Evolutionary conservation across 1,139 yeast genomes (phyloP), one percentile per base, ranked within the genome.

Genomic region (Taphrina flavorubra): DNA sequence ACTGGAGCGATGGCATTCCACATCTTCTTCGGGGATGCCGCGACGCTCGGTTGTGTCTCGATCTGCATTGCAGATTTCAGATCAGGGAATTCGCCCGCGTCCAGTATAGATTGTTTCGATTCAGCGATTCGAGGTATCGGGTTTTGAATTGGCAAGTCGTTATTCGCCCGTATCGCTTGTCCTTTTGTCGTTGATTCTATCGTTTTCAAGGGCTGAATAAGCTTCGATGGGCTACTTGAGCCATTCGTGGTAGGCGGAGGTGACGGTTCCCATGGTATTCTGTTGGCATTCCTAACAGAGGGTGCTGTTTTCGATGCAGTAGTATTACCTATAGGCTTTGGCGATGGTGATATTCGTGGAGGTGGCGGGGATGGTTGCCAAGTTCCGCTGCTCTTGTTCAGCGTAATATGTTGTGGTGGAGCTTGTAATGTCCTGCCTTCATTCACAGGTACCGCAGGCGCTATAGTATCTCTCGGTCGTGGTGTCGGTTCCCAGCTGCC

Each of bases 331-430:
- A n/a, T 13, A 11, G 47, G 56, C 25, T 53, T 53, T 25, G 67
- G 67, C 2, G 67, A 63, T 11, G 61, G 67, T 8, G 67, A 53
- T 5, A 42, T 16, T 20, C 53, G 55, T 7, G 67, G 67, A 14
- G 67, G 67, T 8, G 67, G 67, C 6, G 67, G 67, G 11, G 67
- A 63, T 8, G 67, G 67, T 37, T 63, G 61, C 67, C 67, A 63
- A 10, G 55, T 63, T 10, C 67, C 61, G 34, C 61, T 63, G 34
- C 67, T 44, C 39, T 63, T 63, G 40, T 51, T 40, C 16, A 47
- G 36, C 20, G 39, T 16, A 6, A 63, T 8, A 11, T 31, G 40
- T 2, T 31, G 58, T 16, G 34, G 47, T 13, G 47, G 47, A n/a
- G 8, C n/a, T 44, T 13, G 18, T 14, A n/a, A 8, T 14, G 18